Conservation (phyloP, 2,329 filamentous ascomycete genomes). For the Zasmidium angulare region DNA sequence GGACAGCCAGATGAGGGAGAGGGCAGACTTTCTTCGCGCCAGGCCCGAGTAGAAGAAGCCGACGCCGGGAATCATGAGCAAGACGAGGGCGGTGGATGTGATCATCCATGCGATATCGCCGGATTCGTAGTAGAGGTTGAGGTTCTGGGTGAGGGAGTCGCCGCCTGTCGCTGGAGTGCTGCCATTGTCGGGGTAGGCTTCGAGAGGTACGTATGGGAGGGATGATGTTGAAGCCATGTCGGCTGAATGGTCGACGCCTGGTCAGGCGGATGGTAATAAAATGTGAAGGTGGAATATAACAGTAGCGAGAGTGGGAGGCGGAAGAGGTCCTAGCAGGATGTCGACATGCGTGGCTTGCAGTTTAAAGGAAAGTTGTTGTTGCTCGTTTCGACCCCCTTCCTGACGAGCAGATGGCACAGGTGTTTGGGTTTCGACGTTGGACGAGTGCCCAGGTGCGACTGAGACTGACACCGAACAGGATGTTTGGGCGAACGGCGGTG, state of each 20-base stretch:
- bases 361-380: not conserved
- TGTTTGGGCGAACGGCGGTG: not conserved
- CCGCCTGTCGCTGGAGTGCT: slow-evolving; percentile 62
- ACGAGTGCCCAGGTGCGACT: not conserved
- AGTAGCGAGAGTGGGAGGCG: not conserved
- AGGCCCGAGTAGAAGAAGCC: slow-evolving; percentile 93
- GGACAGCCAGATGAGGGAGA: slow-evolving; percentile 82
- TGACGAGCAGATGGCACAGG: not conserved
- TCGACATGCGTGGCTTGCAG: not conserved
- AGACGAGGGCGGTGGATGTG: slow-evolving; percentile 68
- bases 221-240: slow-evolving; percentile 4
- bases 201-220: slow-evolving; percentile 29
- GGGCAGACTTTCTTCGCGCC: slow-evolving; percentile 81
- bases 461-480: not conserved
- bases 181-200: slow-evolving; percentile 57
- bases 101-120: slow-evolving; percentile 81
- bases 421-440: not conserved
- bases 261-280: not conserved
- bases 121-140: slow-evolving; percentile 85
- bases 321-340: not conserved
- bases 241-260: not conserved
- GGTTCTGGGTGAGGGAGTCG: slow-evolving; percentile 64
- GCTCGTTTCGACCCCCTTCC: not conserved
- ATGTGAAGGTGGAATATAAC: too few relatives aligned
- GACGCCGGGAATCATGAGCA: slow-evolving; percentile 91